These are phyloP conservation scores for Sanghuangporus sanghuang DNA, from an alignment of 1,284 basidiomycete species.

Conservation along the genomic window DNA sequence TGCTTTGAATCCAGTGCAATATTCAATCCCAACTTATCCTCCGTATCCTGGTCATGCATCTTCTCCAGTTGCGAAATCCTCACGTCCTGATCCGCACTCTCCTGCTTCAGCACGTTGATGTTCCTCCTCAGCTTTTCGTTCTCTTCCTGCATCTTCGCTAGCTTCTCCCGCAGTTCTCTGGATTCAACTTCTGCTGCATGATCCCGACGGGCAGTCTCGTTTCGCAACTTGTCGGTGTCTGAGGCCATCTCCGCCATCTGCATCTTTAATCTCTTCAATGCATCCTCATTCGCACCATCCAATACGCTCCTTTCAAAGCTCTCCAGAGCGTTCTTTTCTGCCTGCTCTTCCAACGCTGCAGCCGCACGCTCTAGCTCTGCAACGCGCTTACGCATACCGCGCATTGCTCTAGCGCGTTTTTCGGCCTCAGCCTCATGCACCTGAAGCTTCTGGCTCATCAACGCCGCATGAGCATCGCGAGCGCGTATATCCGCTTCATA, in stretches of 20 bases:
- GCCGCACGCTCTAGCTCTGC: conserved; percentile 62
- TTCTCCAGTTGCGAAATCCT: conserved; percentile 70
- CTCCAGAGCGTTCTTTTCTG: conserved; percentile 60
- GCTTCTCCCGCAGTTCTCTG: conserved; percentile 41
- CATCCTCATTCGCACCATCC: conserved; percentile 72
- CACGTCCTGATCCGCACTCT: conserved; percentile 80
- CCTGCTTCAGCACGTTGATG: conserved; percentile 66
- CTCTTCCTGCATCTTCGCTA: conserved; percentile 53
- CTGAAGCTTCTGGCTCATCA: conserved; percentile 49
- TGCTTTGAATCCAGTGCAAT: conserved; percentile 87
- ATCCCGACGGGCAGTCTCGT: conserved; percentile 44
- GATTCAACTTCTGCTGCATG: conserved; percentile 48
- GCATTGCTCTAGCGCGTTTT: conserved; percentile 46
- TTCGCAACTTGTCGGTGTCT: conserved; percentile 41
- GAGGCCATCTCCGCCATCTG: conserved; percentile 53
- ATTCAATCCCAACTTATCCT: conserved; percentile 76
- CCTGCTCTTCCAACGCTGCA: conserved; percentile 60
- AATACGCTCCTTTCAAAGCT: conserved; percentile 68
- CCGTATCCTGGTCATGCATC: conserved; percentile 62
- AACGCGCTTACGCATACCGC: conserved; percentile 68
- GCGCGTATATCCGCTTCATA: conserved; percentile 68
- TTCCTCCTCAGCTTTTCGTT: conserved; percentile 58
- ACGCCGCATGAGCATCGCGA: conserved; percentile 60
- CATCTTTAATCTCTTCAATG: conserved; percentile 58
- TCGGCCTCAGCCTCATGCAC: conserved; percentile 55